Evolutionary conservation across 495 filamentous ascomycete species (phyloP).

Genomic region (Podospora bellae-mahoneyi): DNA sequence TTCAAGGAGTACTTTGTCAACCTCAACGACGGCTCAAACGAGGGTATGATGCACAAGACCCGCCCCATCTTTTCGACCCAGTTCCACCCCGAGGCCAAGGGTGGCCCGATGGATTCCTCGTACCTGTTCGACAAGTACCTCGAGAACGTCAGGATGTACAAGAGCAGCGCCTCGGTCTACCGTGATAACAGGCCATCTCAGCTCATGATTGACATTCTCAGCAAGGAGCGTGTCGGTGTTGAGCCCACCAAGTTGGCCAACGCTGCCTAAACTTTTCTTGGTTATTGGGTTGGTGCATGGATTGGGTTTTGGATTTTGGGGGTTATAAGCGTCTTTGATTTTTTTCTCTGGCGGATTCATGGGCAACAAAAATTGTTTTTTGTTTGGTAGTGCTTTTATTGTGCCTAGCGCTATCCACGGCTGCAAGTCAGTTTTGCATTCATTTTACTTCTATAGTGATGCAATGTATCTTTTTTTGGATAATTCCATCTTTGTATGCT

Average conservation of each 20-base stretch:
- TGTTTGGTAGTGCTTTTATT: not conserved
- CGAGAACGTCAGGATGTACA: slow-evolving; percentile 82
- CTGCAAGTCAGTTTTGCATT: not conserved
- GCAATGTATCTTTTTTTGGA: not conserved
- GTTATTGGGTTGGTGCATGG: slow-evolving; percentile 5
- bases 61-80: slow-evolving; percentile 97
- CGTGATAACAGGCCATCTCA: slow-evolving; percentile 80
- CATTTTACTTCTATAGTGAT: not conserved
- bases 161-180: slow-evolving; percentile 67
- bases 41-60: slow-evolving; percentile 92
- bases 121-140: slow-evolving; percentile 97
- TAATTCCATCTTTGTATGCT: not conserved
- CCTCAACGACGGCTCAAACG: slow-evolving; percentile 91
- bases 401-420: not conserved
- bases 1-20: slow-evolving; percentile 99
- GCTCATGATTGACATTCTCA: slow-evolving; percentile 82
- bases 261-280: slow-evolving; percentile 29
- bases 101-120: slow-evolving; percentile 86
- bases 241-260: slow-evolving; percentile 57
- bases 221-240: slow-evolving; percentile 92
- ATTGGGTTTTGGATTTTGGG: slow-evolving; percentile 12
- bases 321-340: slow-evolving; percentile 2
- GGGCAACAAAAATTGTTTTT: not conserved
- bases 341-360: not conserved
- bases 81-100: slow-evolving; percentile 97